A percentile compares a stretch with the other conserved stretches of the same genome.
phyloP scores from a whole-genome alignment of 805 yeast genomes.

The Ogataea pilisensis region DNA sequence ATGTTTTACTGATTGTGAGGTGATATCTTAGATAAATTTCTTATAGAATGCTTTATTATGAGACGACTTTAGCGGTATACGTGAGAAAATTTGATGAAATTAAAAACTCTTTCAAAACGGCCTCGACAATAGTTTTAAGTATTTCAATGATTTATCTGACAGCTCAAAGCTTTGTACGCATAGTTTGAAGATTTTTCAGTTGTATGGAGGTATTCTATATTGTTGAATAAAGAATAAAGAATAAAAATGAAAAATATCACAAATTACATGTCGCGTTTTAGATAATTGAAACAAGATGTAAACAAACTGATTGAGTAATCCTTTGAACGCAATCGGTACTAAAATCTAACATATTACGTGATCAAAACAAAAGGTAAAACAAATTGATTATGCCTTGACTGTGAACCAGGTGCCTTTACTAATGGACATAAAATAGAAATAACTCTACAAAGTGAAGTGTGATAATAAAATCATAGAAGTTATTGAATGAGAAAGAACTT shows the following conservation, averaged over 20 bases:
- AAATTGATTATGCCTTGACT: not conserved
- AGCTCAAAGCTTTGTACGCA: not conserved
- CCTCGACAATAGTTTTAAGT: not conserved
- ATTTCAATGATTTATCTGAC: not conserved
- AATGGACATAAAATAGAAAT: not conserved
- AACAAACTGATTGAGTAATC: not conserved
- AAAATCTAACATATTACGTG: not conserved
- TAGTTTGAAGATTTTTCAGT: not conserved
- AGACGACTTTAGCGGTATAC: not conserved
- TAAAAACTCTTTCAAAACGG: not conserved
- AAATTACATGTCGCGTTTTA: not conserved
- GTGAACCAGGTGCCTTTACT: not conserved
- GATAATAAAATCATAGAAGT: not conserved
- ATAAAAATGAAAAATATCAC: not conserved
- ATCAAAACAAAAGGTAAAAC: not conserved
- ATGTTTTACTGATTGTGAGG: not conserved
- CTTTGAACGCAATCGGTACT: not conserved
- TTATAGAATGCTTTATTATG: not conserved
- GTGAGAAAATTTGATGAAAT: not conserved
- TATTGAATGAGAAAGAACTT: not conserved
- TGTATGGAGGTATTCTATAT: not conserved
- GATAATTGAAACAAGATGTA: not conserved
- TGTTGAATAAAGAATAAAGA: not conserved
- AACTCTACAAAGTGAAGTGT: not conserved
- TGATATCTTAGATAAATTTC: not conserved